A percentile compares a stretch with the other conserved stretches of the same genome.
These are phyloP conservation scores for Amanita pseudoporphyria DNA, from an alignment of 768 basidiomycete genomes.

Conservation along the genomic window DNA sequence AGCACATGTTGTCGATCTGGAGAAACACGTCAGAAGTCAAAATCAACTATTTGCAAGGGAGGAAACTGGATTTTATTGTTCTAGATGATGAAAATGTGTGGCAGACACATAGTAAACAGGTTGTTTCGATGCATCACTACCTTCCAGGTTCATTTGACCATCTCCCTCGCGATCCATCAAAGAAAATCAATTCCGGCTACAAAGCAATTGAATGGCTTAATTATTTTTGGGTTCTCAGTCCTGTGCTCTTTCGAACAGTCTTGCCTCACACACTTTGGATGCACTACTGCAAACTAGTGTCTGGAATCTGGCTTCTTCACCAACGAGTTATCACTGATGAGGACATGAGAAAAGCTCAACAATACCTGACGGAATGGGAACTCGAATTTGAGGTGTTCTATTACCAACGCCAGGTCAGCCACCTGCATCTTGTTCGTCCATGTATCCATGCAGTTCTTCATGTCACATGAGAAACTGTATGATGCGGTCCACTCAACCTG, in stretches of 20 bases:
- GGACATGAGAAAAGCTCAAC: slow-evolving; percentile 16
- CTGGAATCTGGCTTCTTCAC: slow-evolving; percentile 15
- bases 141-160: slow-evolving; percentile 19
- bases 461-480: slow-evolving; percentile 13
- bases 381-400: slow-evolving; percentile 28
- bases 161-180: slow-evolving; percentile 17
- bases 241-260: slow-evolving; percentile 18
- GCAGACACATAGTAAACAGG: slow-evolving; percentile 24
- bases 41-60: slow-evolving; percentile 12
- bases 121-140: slow-evolving; percentile 14
- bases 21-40: slow-evolving; percentile 17
- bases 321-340: slow-evolving; percentile 15
- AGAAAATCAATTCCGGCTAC: slow-evolving; percentile 29
- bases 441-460: slow-evolving; percentile 24
- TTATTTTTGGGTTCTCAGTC: slow-evolving; percentile 25
- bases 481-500: slow-evolving; percentile 13
- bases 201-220: slow-evolving; percentile 26
- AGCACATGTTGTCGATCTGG: slow-evolving; percentile 22
- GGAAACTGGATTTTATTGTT: not conserved
- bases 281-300: slow-evolving; percentile 24
- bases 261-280: slow-evolving; percentile 19
- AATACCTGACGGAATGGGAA: slow-evolving; percentile 15
- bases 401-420: slow-evolving; percentile 15
- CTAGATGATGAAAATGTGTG: slow-evolving; percentile 18
- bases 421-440: slow-evolving; percentile 24